Evolutionary conservation across 768 basidiomycete genomes (phyloP), one percentile per base, ranked within the genome.

Genomic region (Grammothele lineata): DNA sequence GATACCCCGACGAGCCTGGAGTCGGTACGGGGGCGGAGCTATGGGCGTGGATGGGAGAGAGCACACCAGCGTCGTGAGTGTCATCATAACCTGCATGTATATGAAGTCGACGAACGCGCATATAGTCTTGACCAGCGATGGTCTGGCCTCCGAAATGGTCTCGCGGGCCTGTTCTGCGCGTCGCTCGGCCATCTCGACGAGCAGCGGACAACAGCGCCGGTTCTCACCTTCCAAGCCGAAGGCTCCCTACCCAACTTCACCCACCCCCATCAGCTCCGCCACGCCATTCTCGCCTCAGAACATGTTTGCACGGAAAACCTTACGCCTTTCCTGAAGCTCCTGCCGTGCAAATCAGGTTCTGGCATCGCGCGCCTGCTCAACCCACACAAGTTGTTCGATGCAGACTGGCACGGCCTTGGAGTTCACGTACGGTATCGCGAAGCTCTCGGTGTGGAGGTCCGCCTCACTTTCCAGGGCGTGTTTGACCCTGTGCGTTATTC

Each of bases 221-320:
- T 59, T 15, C 67, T 70, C 46, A 74, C 81, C 7, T 90, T 85
- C 64, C 69, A 64, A 19, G 85, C 82, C 11, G 70, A 82, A 54
- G 85, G 85, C 23, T 66, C 70, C 10, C 64, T 83, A 3, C 79
- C 79, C 0, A 62, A 67, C 39, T 72, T 73, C 65, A 65, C 70
- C 23, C 53, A 62, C 9, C 66, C 71, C 12, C 77, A 87, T 48
- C 69, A 73, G 37, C 72, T 92, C 21, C 81, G 84, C 49, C 85
- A 93, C 56, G 89, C 87, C 1, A 78, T 80, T 7, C 75, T 87
- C 17, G 86, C 87, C 6, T 88, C 84, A 3, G 90, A 94, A 61
- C 74, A 84, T 56, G 87, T 97, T n/a, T 99, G 95, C 62, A 98
- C 95, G 4, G 96, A 98, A 62, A 97, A 97, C 59, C 71, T 98